A percentile compares a stretch with the other conserved stretches of the same genome.
phyloP scores from a whole-genome alignment of 2,329 filamentous ascomycete species.

The Chrysoporthe cubensis region DNA sequence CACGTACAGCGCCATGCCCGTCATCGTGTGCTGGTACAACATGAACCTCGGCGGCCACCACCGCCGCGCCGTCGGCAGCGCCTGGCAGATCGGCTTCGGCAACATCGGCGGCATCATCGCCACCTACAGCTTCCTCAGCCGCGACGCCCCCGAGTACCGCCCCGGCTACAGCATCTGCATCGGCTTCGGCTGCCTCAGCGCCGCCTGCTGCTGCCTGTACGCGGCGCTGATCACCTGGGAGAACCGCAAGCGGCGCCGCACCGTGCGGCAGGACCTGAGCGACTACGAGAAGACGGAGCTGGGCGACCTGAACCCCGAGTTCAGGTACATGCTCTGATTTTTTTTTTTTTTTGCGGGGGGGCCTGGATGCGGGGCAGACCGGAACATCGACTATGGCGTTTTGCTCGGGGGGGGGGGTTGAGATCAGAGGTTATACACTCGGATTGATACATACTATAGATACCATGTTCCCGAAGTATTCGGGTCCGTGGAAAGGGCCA shows the following conservation, averaged over 20 bases:
- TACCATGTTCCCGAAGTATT: no score
- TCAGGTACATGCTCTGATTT: slow-evolving; percentile 41
- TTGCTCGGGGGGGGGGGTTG: neutral
- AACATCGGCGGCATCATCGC: slow-evolving; percentile 81
- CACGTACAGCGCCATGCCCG: slow-evolving; percentile 85
- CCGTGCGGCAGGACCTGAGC: slow-evolving; percentile 35
- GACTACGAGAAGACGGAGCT: slow-evolving; percentile 45
- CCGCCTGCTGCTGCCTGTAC: slow-evolving; percentile 64
- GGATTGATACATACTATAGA: no score
- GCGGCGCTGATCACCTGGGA: slow-evolving; percentile 59
- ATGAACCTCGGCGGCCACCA: slow-evolving; percentile 79
- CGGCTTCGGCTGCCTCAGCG: slow-evolving; percentile 71
- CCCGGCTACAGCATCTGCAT: slow-evolving; percentile 80
- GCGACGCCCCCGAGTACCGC: slow-evolving; percentile 70
- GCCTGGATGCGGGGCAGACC: neutral
- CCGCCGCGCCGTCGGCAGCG: slow-evolving; percentile 69
- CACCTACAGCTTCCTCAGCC: slow-evolving; percentile 68
- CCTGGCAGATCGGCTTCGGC: slow-evolving; percentile 79
- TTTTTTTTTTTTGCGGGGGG: no score
- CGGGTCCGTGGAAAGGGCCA: no score
- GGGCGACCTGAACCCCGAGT: slow-evolving; percentile 44
- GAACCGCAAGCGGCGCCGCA: slow-evolving; percentile 62
- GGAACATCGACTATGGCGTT: neutral
- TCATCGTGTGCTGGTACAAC: slow-evolving; percentile 82
- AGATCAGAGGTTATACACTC: no score